These are phyloP conservation scores for Septoria petroselini DNA, from an alignment of 2,329 filamentous ascomycete genomes.

Conservation along the genomic window DNA sequence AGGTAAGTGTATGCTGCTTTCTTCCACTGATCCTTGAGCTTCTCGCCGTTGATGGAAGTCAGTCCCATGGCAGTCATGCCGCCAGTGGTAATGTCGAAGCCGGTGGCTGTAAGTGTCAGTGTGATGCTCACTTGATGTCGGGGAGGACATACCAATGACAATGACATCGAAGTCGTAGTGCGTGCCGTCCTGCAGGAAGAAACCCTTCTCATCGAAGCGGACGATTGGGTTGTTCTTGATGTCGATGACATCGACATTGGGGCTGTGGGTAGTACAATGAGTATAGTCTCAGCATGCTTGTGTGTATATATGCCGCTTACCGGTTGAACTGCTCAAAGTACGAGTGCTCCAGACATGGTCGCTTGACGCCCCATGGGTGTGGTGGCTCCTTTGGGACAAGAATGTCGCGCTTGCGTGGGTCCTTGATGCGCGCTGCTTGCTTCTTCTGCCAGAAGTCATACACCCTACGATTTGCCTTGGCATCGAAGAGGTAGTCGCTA, in stretches of 20 bases:
- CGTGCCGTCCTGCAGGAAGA: constrained; percentile 21
- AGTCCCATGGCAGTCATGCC: constrained; percentile 46
- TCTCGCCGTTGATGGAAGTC: constrained; percentile 36
- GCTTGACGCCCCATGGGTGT: constrained; percentile 47
- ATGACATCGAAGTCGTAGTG: constrained; percentile 43
- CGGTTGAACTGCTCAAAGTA: constrained; percentile 48
- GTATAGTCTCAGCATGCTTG: no score
- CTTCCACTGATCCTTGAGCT: constrained; percentile 43
- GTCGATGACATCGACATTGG: constrained; percentile 37
- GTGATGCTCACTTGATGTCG: no score
- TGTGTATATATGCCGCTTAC: no score
- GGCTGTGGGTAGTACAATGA: not conserved
- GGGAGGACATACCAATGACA: constrained; percentile 3
- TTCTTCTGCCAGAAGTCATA: constrained; percentile 59
- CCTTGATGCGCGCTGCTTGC: constrained; percentile 49
- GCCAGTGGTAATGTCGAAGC: constrained; percentile 44
- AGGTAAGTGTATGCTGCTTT: constrained; percentile 42
- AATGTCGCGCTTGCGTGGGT: constrained; percentile 51
- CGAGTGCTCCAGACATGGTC: constrained; percentile 45
- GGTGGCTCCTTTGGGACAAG: constrained; percentile 51
- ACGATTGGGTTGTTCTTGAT: constrained; percentile 27
- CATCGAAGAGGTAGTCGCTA: constrained; percentile 14
- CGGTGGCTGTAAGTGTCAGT: constrained; percentile 40
- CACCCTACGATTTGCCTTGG: constrained; percentile 21
- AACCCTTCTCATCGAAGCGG: constrained; percentile 31